Base-by-base conservation (phyloP, 1,139 yeast species). In the Eremothecium gossypii region DNA sequence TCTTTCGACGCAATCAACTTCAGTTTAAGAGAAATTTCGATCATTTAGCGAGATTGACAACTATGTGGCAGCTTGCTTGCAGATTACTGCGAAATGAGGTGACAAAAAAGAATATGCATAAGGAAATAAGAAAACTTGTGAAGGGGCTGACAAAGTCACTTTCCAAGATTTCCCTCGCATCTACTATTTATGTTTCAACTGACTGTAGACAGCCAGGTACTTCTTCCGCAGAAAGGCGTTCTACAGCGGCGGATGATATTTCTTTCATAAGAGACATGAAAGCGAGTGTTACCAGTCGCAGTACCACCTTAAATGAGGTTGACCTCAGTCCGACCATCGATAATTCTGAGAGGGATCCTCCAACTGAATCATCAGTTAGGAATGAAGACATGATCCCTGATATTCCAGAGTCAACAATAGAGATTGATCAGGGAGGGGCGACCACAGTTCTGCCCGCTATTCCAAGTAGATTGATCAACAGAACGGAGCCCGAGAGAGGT, bases 81-180 rank as follows among this genome's bases (percentile, higher is more conserved):
- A 64, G 82, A 48, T 60, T 80, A 39, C 66, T 74, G 9, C 75
- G 70, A 45, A 69, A 68, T 39, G 79, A 76, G 47, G 67, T 77
- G 40, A 55, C 59, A 10, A 63, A 63, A 27, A 68, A 75, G 9
- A 68, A 71, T 41, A 66, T 69, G 47, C 75, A 74, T 41, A 58
- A 55, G 27, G 63, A 72, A 5, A 68, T 78, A 6, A 67, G 73
- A 45, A 64, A 69, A 42, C 65, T 73, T 37, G 59, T 80, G 48
- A 74, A 69, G 51, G 68, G 71, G 44, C 64, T 80, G 23, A 71
- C 78, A 1, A 59, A 70, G 5, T 65, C 79, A 2, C 70, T 76
- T 47, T 71, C 83, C 2, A 80, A 77, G 49, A 68, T 81, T 38
- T 76, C 76, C 48, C 72, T 79, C 40, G 76, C 76, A 53, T 79